phyloP scores from a whole-genome alignment of 805 yeast genomes.

The Schwanniomyces sp. region DNA sequence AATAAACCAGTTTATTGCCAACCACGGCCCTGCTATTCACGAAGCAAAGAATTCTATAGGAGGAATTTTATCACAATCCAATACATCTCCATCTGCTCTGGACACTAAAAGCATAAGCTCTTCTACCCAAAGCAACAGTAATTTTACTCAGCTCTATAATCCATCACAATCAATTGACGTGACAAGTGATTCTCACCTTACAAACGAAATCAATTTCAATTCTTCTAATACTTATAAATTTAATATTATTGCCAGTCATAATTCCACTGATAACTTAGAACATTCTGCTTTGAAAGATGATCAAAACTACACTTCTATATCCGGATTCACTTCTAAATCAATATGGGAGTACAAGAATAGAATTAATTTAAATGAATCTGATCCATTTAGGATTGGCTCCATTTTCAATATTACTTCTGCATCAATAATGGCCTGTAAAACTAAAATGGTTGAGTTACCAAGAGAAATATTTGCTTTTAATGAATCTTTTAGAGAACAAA shows the following conservation, averaged over 20 bases:
- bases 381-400: constrained; percentile 25
- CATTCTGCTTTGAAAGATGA: constrained; percentile 11
- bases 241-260: constrained; percentile 18
- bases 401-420: constrained; percentile 18
- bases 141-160: constrained; percentile 9
- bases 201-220: not conserved
- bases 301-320: constrained; percentile 5
- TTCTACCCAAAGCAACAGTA: constrained; percentile 2
- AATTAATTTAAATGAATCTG: constrained; percentile 5
- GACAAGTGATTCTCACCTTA: not conserved
- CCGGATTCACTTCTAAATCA: constrained; percentile 17
- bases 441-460: constrained; percentile 10
- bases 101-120: not conserved
- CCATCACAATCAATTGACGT: constrained; percentile 13
- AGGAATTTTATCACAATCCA: not conserved
- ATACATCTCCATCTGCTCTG: not conserved
- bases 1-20: constrained; percentile 11
- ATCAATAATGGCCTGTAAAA: constrained; percentile 1
- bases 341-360: constrained; percentile 15
- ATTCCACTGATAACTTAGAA: constrained; percentile 1
- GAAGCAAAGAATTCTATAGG: not conserved
- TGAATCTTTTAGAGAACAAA: constrained; percentile 9
- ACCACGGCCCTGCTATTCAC: constrained; percentile 4
- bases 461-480: constrained; percentile 16
- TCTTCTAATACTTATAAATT: not conserved